Evolutionary conservation across 2,329 filamentous ascomycete species (phyloP), one percentile per base, ranked within the genome.

Genomic region (Verticillium nonalfalfae): DNA sequence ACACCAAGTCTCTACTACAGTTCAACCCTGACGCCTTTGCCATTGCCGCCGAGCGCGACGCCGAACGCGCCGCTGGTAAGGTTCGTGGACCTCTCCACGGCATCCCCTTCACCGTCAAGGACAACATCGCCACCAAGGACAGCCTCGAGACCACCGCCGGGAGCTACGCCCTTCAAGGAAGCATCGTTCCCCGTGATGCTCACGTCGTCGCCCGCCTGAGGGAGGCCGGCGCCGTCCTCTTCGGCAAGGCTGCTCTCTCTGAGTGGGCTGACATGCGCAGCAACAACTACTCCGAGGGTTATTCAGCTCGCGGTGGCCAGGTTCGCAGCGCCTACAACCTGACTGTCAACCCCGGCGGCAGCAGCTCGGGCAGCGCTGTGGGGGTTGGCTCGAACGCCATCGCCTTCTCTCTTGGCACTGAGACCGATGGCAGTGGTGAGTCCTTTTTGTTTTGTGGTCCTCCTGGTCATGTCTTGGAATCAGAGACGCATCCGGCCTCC

Each of bases 261-360:
- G 90, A 93, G 71, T 93, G 89, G 89, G 89, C 90, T 0, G 84
- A 87, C 62, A 90, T 90, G 86, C 80, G 89, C 39, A 83, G 79
- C 65, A 88, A 80, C 66, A 81, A 85, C 67, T 89, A 90, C 70
- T 88, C 85, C 0, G 86, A 89, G 70, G 89, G 88, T 1, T 91
- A 86, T 69, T 87, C 84, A 50, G 81, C 76, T 4, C 78, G 87
- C 7, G 87, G 87, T 26, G 88, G 87, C 0, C 88, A 91, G 72
- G 79, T 79, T 57, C 77, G 86, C 56, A 87, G 80, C 66, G 79
- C 89, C 0, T 92, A 91, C 68, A 90, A 92, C 68, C 73, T 90
- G 18, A 87, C 86, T 0, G 75, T 84, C 7, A 88, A 85, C 67
- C 88, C 90, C 0, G 88, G 88, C 1, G 89, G 89, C 7, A 88